These are phyloP conservation scores for Oryza longistaminata DNA, from an alignment of 176 grass and related monocot species.

Conservation along the genomic window DNA sequence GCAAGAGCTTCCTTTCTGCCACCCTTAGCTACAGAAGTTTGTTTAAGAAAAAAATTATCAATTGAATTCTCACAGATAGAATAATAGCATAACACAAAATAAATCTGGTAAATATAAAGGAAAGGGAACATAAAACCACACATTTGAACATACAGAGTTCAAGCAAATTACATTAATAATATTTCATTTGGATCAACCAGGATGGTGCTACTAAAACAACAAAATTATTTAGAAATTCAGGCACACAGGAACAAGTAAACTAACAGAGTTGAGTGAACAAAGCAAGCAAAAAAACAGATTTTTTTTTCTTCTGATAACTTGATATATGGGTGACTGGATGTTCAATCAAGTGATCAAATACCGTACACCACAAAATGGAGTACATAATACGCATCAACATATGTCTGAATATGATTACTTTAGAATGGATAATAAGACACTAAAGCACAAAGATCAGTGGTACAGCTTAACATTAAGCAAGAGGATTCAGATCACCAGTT, in stretches of 20 bases:
- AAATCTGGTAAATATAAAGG: conserved; percentile 7
- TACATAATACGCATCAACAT: background rate
- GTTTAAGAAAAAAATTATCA: conserved; percentile 34
- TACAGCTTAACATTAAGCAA: background rate
- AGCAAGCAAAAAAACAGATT: background rate
- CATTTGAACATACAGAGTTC: background rate
- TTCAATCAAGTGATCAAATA: background rate
- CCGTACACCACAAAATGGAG: background rate
- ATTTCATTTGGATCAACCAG: background rate
- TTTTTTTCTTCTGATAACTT: background rate
- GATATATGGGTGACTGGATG: background rate
- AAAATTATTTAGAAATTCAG: background rate
- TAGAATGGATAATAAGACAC: background rate
- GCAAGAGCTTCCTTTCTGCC: conserved; percentile 45
- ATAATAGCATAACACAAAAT: background rate
- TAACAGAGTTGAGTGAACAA: background rate
- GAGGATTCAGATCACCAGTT: background rate
- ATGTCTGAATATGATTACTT: background rate
- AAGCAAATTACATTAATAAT: background rate
- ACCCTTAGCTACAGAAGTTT: conserved; percentile 66
- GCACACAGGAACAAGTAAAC: background rate
- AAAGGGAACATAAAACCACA: background rate
- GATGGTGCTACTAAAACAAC: background rate
- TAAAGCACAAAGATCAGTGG: background rate
- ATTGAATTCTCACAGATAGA: conserved; percentile 16